Evolutionary conservation across 2,329 filamentous ascomycete species (phyloP).

Genomic region (Chaetomiaceae sp.): DNA sequence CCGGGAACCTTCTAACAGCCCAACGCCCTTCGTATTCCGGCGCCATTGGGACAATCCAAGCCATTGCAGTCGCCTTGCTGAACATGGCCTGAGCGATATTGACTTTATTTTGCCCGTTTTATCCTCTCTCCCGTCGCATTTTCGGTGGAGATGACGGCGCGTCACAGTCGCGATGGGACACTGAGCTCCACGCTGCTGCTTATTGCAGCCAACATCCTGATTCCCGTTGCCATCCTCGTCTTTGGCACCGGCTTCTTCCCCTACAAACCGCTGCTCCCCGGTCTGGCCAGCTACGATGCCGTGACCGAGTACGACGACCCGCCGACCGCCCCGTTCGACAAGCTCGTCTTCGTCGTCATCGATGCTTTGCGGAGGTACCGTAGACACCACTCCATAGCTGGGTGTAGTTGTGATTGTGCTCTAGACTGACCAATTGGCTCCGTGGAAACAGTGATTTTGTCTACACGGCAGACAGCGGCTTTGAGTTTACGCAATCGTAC

Average conservation of each 20-base stretch:
- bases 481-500: conserved; percentile 83
- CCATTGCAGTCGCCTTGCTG: background rate
- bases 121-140: background rate
- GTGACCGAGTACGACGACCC: conserved; percentile 49
- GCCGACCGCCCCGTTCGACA: conserved; percentile 73
- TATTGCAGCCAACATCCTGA: conserved; percentile 64
- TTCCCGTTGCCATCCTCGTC: conserved; percentile 66
- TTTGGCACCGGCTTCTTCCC: conserved; percentile 96
- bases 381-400: conserved; percentile 6
- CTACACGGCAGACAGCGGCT: conserved; percentile 73
- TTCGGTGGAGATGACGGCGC: conserved; percentile 26
- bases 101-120: background rate
- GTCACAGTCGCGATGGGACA: conserved; percentile 27
- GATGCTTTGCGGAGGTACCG: conserved; percentile 82
- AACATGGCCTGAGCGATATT: conserved; percentile 5
- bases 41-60: background rate
- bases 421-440: conserved; percentile 10
- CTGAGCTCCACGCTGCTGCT: conserved; percentile 41
- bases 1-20: background rate
- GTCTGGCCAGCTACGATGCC: conserved; percentile 60
- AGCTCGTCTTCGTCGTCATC: conserved; percentile 93
- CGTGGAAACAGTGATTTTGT: conserved; percentile 73
- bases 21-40: background rate
- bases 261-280: conserved; percentile 89
- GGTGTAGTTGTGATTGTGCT: background rate